Evolutionary conservation across 768 basidiomycete species (phyloP), one percentile per base, ranked within the genome.

Genomic region (Macrolepiota fuliginosa): DNA sequence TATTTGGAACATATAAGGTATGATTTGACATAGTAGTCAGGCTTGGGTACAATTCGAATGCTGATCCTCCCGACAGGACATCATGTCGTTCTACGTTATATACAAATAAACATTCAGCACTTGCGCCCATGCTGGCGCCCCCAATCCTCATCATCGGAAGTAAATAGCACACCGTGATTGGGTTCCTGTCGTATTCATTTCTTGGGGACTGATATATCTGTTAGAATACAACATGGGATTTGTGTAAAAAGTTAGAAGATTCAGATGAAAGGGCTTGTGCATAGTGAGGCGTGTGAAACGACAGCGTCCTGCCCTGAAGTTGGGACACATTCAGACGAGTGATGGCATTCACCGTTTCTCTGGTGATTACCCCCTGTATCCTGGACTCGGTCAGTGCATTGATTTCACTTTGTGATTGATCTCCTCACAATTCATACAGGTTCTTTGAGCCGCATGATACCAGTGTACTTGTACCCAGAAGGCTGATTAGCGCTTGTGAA

Each of bases 1-100:
- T 61, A 29, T 61, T 61, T 24, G 59, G 59, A 47, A 61, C 59
- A 12, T 61, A 61, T 42, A 53, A 61, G 32, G 59, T 61, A 25
- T n/a, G 40, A 12, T 45, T 12, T 22, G 19, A 19, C 35, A 40
- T 36, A 19, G 35, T 11, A 4, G 13, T 19, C 53, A 6, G 42
- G n/a, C n/a, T n/a, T n/a, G n/a, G n/a, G n/a, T n/a, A n/a, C n/a
- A n/a, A n/a, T n/a, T n/a, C n/a, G n/a, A n/a, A 45, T 22, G 19
- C 19, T 10, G 35, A 54, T 22, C 7, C 6, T 40, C 15, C 27
- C 54, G 22, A 36, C 24, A 61, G 59, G 59, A 61, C 15, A 61
- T 61, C 53, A 42, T 61, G 39, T 54, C 52, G 12, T 61, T 61
- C 24, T 61, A 61, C 42, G n/a, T 46, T 27, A 27, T 54, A 19